Percentiles rank a stretch among this genome's conserved stretches.
phyloP scores from a whole-genome alignment of 495 filamentous ascomycete genomes.

The Amniculicola lignicola region DNA sequence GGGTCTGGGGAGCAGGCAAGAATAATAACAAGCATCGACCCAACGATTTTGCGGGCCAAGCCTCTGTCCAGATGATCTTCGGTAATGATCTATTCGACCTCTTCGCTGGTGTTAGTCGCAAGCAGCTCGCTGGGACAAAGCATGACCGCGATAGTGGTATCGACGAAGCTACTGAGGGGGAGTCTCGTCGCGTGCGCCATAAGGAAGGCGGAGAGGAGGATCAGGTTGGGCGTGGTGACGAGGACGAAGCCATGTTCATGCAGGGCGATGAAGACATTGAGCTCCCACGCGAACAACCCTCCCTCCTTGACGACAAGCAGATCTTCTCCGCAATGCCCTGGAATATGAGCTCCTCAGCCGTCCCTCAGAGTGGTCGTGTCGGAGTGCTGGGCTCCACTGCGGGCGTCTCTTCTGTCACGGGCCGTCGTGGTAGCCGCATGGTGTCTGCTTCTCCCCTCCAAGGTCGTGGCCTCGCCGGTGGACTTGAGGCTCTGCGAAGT shows the following conservation, averaged over 20 bases:
- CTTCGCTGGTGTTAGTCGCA: slow-evolving; percentile 42
- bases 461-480: slow-evolving; percentile 48
- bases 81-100: slow-evolving; percentile 52
- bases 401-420: slow-evolving; percentile 31
- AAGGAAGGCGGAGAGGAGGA: slow-evolving; percentile 40
- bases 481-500: slow-evolving; percentile 44
- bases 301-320: slow-evolving; percentile 54
- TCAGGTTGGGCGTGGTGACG: slow-evolving; percentile 47
- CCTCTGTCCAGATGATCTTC: slow-evolving; percentile 54
- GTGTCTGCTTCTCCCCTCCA: slow-evolving; percentile 62
- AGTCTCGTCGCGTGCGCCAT: slow-evolving; percentile 48
- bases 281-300: slow-evolving; percentile 57
- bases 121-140: slow-evolving; percentile 40
- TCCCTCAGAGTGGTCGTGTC: slow-evolving; percentile 34
- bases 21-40: slow-evolving; percentile 56
- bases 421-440: slow-evolving; percentile 49
- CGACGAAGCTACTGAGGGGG: slow-evolving; percentile 40
- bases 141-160: slow-evolving; percentile 42
- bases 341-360: slow-evolving; percentile 58
- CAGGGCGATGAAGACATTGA: slow-evolving; percentile 45
- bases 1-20: slow-evolving; percentile 36
- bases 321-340: slow-evolving; percentile 64
- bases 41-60: slow-evolving; percentile 40
- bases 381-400: slow-evolving; percentile 38
- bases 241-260: slow-evolving; percentile 43